phyloP scores from a whole-genome alignment of 805 yeast genomes.

The Zygotorulaspora danielsina region DNA sequence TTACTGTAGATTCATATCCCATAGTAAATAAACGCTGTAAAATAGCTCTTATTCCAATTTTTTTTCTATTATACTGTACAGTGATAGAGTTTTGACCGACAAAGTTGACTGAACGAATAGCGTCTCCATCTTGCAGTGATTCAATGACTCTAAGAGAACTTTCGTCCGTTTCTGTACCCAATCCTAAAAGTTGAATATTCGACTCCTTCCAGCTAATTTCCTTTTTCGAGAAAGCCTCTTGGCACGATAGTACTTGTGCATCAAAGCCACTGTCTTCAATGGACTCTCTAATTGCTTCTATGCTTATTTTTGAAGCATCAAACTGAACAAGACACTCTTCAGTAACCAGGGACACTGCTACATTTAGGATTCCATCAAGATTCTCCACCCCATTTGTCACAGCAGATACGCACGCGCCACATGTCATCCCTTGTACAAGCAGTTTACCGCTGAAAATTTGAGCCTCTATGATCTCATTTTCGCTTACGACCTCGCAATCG shows the following conservation, averaged over 20 bases:
- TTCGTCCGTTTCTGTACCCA: constrained; percentile 37
- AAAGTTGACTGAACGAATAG: constrained; percentile 9
- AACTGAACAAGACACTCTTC: constrained; percentile 65
- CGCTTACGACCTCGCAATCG: constrained; percentile 38
- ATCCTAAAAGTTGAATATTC: constrained; percentile 56
- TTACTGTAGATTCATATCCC: constrained; percentile 51
- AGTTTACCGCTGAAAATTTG: constrained; percentile 9
- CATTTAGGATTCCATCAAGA: constrained; percentile 49
- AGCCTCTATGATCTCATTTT: neutral
- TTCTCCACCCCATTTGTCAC: constrained; percentile 52
- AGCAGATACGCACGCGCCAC: constrained; percentile 76
- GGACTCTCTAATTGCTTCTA: constrained; percentile 42
- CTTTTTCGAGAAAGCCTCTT: constrained; percentile 2
- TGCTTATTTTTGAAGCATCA: constrained; percentile 29
- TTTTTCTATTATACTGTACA: constrained; percentile 47
- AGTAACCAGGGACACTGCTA: constrained; percentile 67
- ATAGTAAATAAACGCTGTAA: constrained; percentile 48
- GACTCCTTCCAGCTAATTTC: constrained; percentile 11
- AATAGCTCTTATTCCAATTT: constrained; percentile 61
- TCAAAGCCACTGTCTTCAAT: constrained; percentile 80
- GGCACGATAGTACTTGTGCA: constrained; percentile 30
- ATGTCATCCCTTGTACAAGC: constrained; percentile 76
- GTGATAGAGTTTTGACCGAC: constrained; percentile 7
- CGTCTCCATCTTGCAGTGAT: neutral
- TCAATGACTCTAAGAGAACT: constrained; percentile 3